Conservation (phyloP, 139 green algal species). For the Tetraselmis chui region DNA sequence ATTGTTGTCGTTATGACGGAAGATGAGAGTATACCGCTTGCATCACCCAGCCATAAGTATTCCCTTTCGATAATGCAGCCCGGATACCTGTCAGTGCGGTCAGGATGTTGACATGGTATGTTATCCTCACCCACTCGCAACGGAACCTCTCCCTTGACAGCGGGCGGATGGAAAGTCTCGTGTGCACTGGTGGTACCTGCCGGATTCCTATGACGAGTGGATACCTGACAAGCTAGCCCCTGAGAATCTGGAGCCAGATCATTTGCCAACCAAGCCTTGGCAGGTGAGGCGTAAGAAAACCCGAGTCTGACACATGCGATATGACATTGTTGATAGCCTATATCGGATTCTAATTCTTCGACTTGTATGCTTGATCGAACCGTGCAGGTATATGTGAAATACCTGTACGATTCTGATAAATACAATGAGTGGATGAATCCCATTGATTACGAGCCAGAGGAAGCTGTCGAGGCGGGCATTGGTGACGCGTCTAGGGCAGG, state of each 20-base stretch:
- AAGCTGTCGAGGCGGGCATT: conserved; percentile 32
- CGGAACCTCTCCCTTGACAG: too few species aligned
- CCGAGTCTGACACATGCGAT: background rate
- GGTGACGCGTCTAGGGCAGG: too few species aligned
- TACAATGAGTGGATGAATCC: conserved; percentile 95
- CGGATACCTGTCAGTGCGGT: too few species aligned
- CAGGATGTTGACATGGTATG: too few species aligned
- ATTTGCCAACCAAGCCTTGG: conserved; percentile 10
- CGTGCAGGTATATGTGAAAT: background rate
- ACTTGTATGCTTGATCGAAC: background rate
- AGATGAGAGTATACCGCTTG: too few species aligned
- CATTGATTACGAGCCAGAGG: conserved; percentile 67
- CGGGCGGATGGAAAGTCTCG: too few species aligned
- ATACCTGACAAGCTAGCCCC: conserved; percentile 41
- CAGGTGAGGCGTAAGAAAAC: conserved; percentile 20
- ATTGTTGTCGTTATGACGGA: too few species aligned
- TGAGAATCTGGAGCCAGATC: conserved; percentile 30
- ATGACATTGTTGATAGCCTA: too few species aligned
- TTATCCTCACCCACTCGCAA: too few species aligned
- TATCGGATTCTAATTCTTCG: background rate
- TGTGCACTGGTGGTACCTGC: conserved; percentile 80
- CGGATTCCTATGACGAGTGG: conserved; percentile 78
- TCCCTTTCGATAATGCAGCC: too few species aligned
- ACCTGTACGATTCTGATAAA: conserved; percentile 60
- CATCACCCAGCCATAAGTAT: too few species aligned